Base-by-base conservation (phyloP, 169 alveolate genomes). In the Plasmodium falciparum region DNA sequence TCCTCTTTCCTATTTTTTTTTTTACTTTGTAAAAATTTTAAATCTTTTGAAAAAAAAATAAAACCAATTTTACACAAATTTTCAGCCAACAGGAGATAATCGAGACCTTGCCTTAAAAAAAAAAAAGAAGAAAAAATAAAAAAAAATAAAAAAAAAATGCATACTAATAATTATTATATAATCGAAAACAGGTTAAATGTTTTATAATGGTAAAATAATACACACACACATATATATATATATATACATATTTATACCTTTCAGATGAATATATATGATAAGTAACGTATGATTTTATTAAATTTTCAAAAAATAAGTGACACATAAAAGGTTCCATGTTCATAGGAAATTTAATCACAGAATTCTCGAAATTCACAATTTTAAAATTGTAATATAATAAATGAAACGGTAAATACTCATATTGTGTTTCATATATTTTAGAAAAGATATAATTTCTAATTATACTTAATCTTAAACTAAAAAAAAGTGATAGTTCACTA, bases 401-500 rank as follows among this genome's bases (percentile, higher is more conserved):
- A 54, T 80, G 45, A 69, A 52, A 52, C 8, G 90, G 90, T 29
- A 80, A 15, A 49, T 67, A 56, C 29, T 80, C 45, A 24, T 67
- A 47, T 26, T 80, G 90, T 11, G 54, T 63, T 33, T 49, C 65
- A 80, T 80, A 80, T 54, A 80, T 80, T 43, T 69, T 67, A 12
- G 90, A 54, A 70, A 80, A 80, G 39, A 80, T 72, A 52, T 80
- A 80, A 72, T 80, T 80, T 49, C 90, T 20, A 15, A 80, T 24
- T 67, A 54, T 70, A 54, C 50, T 56, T 22, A 67, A 66, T 29
- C 49, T 80, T 54, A 80, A 70, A 24, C 90, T 80, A 43, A 80
- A 80, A 69, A 67, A 80, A 69, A 80, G 90, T 11, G 90, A 59
- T 22, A 80, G 20, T 69, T 80, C 90, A 43, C 85, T 80, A 22